phyloP scores from a whole-genome alignment of 2,329 filamentous ascomycete genomes.

The Truncatella angustata region DNA sequence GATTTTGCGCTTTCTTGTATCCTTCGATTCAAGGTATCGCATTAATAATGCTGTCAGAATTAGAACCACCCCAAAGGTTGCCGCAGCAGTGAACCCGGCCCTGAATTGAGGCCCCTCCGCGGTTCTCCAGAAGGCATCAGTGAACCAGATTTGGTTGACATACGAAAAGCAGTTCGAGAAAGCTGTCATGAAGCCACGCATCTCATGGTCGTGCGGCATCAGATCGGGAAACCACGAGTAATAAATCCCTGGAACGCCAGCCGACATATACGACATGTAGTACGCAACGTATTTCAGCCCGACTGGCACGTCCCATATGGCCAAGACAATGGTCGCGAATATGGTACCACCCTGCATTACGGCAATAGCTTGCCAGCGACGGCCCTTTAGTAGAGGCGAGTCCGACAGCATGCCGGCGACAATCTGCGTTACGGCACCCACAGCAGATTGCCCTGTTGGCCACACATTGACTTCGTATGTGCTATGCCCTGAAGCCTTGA shows the following conservation, averaged over 20 bases:
- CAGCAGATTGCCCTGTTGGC: constrained; percentile 10
- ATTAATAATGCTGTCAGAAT: background rate
- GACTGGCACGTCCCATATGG: constrained; percentile 5
- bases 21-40: background rate
- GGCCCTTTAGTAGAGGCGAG: constrained; percentile 12
- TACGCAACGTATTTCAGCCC: constrained; percentile 11
- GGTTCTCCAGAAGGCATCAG: constrained; percentile 14
- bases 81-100: constrained; percentile 13
- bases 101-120: constrained; percentile 12
- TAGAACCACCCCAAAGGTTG: background rate
- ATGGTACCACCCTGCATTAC: constrained; percentile 16
- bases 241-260: constrained; percentile 15
- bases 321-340: constrained; percentile 8
- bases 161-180: constrained; percentile 17
- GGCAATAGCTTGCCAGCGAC: constrained; percentile 13
- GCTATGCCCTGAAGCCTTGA: constrained; percentile 8
- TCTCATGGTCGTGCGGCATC: constrained; percentile 23
- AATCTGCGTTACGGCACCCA: constrained; percentile 14
- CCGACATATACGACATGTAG: constrained; percentile 13
- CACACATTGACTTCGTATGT: constrained; percentile 11
- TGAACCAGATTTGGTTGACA: constrained; percentile 16
- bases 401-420: constrained; percentile 16
- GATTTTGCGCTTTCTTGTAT: background rate
- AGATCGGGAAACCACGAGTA: constrained; percentile 23
- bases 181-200: constrained; percentile 19